Percentiles rank a stretch among this genome's conserved stretches.
phyloP scores from a whole-genome alignment of 2,329 filamentous ascomycete species.

The Penicillium sp. region DNA sequence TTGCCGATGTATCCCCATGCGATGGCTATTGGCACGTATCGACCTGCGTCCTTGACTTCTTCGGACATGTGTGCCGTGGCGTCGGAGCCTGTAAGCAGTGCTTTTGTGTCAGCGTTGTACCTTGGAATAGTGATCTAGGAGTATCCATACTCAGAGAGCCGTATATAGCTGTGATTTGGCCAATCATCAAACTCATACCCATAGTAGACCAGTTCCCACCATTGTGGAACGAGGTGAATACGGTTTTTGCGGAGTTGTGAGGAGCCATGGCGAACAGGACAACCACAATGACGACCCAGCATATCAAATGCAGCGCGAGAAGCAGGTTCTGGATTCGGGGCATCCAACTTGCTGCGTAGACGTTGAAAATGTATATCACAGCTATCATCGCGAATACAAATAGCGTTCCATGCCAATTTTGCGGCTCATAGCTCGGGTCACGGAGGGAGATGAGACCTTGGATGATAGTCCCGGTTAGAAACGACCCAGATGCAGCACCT shows the following conservation, averaged over 20 bases:
- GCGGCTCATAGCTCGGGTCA: slow-evolving; percentile 41
- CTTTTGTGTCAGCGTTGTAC: background rate
- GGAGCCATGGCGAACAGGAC: slow-evolving; percentile 38
- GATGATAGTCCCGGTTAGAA: slow-evolving; percentile 51
- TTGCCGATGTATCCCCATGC: slow-evolving; percentile 49
- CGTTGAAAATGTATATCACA: slow-evolving; percentile 46
- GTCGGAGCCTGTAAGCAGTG: slow-evolving; percentile 28
- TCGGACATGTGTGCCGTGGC: slow-evolving; percentile 46
- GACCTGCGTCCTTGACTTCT: slow-evolving; percentile 49
- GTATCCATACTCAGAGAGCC: slow-evolving; percentile 26
- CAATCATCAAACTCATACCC: slow-evolving; percentile 39
- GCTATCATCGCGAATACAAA: slow-evolving; percentile 50
- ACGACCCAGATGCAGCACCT: slow-evolving; percentile 49
- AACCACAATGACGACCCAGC: slow-evolving; percentile 36
- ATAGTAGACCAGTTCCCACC: slow-evolving; percentile 41
- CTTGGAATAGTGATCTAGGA: background rate
- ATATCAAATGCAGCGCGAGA: slow-evolving; percentile 41
- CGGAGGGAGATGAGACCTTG: slow-evolving; percentile 48
- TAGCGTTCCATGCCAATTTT: slow-evolving; percentile 52
- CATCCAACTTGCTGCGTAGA: slow-evolving; percentile 34
- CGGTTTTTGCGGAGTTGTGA: slow-evolving; percentile 27
- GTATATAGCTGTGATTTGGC: slow-evolving; percentile 38
- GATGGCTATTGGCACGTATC: slow-evolving; percentile 49
- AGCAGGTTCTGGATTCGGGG: slow-evolving; percentile 42
- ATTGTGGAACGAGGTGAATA: slow-evolving; percentile 42